Conservation (phyloP, 2,329 filamentous ascomycete species). For the Trichothecium roseum region DNA sequence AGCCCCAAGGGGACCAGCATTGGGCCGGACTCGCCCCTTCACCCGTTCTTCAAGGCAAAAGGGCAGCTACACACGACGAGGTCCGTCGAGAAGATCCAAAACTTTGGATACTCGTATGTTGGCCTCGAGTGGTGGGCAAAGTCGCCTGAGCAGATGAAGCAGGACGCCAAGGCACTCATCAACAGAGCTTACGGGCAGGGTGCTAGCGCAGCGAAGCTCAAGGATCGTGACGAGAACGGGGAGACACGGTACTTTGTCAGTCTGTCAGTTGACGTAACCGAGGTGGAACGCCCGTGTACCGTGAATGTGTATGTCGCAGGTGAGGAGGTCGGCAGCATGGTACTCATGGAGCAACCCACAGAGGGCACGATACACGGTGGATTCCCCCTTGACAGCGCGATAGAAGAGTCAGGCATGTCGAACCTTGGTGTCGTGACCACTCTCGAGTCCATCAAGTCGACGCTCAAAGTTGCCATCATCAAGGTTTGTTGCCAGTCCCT, state of each 20-base stretch:
- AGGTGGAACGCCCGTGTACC: constrained; percentile 23
- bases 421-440: constrained; percentile 9
- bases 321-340: constrained; percentile 20
- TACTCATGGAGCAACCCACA: constrained; percentile 24
- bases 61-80: constrained; percentile 31
- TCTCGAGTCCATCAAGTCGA: constrained; percentile 13
- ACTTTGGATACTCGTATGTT: constrained; percentile 28
- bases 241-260: constrained; percentile 23
- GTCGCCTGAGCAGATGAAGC: constrained; percentile 16
- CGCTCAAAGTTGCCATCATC: constrained; percentile 20
- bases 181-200: constrained; percentile 19
- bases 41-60: constrained; percentile 35
- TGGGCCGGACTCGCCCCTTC: constrained; percentile 32
- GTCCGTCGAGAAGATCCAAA: constrained; percentile 18
- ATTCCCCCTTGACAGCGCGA: constrained; percentile 45
- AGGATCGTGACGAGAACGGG: background rate
- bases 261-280: constrained; percentile 20
- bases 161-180: constrained; percentile 18
- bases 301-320: constrained; percentile 22
- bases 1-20: constrained; percentile 28
- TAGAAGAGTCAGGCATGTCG: constrained; percentile 44
- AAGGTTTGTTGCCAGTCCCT: constrained; percentile 15
- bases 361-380: constrained; percentile 19
- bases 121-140: constrained; percentile 24
- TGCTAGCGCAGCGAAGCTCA: constrained; percentile 1